Evolutionary conservation across 2,329 filamentous ascomycete genomes (phyloP).

Genomic region (Fusarium sp.): DNA sequence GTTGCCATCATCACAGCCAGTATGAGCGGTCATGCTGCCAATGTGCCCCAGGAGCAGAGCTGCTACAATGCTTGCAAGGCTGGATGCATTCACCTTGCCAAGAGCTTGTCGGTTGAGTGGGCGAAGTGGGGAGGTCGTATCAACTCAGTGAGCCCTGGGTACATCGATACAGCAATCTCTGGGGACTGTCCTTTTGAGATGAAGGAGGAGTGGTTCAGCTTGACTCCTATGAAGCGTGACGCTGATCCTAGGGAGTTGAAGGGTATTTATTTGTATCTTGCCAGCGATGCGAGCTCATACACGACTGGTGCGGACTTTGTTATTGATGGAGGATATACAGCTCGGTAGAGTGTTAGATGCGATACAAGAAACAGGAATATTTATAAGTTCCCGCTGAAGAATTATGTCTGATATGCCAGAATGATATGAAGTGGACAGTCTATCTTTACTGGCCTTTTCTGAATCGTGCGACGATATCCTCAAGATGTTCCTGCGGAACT

Average conservation of each 20-base stretch:
- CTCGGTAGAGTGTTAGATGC: slow-evolving; percentile 13
- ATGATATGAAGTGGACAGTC: neutral
- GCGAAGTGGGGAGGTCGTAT: slow-evolving; percentile 58
- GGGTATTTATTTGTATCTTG: slow-evolving; percentile 51
- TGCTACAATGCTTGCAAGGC: slow-evolving; percentile 62
- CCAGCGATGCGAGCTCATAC: slow-evolving; percentile 33
- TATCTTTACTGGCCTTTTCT: neutral
- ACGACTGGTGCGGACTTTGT: slow-evolving; percentile 24
- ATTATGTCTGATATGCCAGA: neutral
- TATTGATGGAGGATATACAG: slow-evolving; percentile 41
- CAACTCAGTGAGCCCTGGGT: slow-evolving; percentile 57
- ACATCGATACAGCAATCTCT: slow-evolving; percentile 55
- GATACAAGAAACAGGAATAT: neutral
- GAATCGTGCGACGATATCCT: neutral
- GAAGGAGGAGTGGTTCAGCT: slow-evolving; percentile 53
- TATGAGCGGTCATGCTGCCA: slow-evolving; percentile 54
- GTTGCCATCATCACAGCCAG: slow-evolving; percentile 54
- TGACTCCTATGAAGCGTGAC: slow-evolving; percentile 50
- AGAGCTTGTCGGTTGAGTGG: slow-evolving; percentile 60
- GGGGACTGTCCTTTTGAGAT: slow-evolving; percentile 52
- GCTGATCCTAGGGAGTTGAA: slow-evolving; percentile 51
- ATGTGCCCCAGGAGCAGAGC: slow-evolving; percentile 57
- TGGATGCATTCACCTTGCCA: slow-evolving; percentile 58
- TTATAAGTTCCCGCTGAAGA: too few species aligned
- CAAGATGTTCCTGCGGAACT: neutral